These are phyloP conservation scores for Phycomyces blakesleeanus DNA, from an alignment of 192 early-diverging fungal species.

Conservation along the genomic window DNA sequence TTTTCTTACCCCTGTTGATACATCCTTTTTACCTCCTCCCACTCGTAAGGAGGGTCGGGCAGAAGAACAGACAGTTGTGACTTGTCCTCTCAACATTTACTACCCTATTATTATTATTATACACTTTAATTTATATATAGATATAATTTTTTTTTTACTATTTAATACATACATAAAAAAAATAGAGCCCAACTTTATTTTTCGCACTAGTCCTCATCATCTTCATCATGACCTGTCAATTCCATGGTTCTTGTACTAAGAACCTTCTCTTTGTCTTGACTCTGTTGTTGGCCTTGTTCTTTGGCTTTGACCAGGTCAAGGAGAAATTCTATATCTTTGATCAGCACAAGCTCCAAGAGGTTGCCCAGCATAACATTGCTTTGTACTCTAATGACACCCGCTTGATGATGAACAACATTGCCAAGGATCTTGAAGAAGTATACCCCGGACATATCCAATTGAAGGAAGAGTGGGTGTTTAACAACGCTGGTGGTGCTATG, in stretches of 20 bases:
- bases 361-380: conserved; percentile 36
- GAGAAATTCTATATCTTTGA: conserved; percentile 40
- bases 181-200: background rate
- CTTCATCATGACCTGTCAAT: background rate
- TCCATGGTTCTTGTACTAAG: conserved; percentile 8
- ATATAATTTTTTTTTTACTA: no score
- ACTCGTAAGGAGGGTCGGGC: no score
- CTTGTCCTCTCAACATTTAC: no score
- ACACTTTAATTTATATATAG: no score
- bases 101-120: no score
- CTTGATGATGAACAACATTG: conserved; percentile 31
- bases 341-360: conserved; percentile 28
- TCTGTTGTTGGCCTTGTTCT: conserved; percentile 29
- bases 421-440: conserved; percentile 27
- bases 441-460: conserved; percentile 37
- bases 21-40: no score
- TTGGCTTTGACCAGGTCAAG: conserved; percentile 36
- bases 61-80: no score
- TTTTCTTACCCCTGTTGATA: background rate
- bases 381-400: conserved; percentile 34
- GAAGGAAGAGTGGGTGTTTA: conserved; percentile 46
- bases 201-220: background rate
- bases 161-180: conserved; percentile 2
- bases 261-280: conserved; percentile 24
- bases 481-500: conserved; percentile 50